Conservation (phyloP, 768 basidiomycete genomes). For the Chalciporus pseudorubinellus region DNA sequence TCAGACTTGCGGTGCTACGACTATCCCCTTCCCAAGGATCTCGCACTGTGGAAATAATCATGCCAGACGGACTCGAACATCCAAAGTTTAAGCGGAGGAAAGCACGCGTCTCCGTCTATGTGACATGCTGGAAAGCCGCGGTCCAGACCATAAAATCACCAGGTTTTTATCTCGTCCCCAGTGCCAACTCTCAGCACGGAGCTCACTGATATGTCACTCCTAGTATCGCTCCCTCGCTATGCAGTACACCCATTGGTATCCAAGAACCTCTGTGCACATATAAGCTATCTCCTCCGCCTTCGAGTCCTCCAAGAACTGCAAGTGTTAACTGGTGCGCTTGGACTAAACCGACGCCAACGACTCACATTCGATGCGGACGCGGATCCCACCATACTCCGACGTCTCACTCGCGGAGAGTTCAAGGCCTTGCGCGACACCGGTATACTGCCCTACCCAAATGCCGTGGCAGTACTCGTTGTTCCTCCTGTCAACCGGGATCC, state of each 20-base stretch:
- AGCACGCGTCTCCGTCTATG: slow-evolving; percentile 47
- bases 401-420: slow-evolving; percentile 66
- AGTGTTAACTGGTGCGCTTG: slow-evolving; percentile 42
- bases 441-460: slow-evolving; percentile 47
- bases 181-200: background rate
- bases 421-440: slow-evolving; percentile 44
- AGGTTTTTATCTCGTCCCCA: slow-evolving; percentile 27
- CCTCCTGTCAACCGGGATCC: slow-evolving; percentile 63
- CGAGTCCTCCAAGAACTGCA: slow-evolving; percentile 76
- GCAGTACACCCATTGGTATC: slow-evolving; percentile 35
- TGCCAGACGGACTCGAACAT: slow-evolving; percentile 69
- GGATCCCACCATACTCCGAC: slow-evolving; percentile 49
- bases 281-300: slow-evolving; percentile 64
- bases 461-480: slow-evolving; percentile 65
- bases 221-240: slow-evolving; percentile 26
- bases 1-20: slow-evolving; percentile 56
- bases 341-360: background rate
- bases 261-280: slow-evolving; percentile 50
- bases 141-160: slow-evolving; percentile 38
- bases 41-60: slow-evolving; percentile 29
- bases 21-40: slow-evolving; percentile 33
- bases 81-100: slow-evolving; percentile 52
- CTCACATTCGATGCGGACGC: slow-evolving; percentile 4
- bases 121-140: slow-evolving; percentile 58
- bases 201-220: slow-evolving; percentile 2